phyloP scores from a whole-genome alignment of 352 stramenopile species.

The Phytopythium litorale region DNA sequence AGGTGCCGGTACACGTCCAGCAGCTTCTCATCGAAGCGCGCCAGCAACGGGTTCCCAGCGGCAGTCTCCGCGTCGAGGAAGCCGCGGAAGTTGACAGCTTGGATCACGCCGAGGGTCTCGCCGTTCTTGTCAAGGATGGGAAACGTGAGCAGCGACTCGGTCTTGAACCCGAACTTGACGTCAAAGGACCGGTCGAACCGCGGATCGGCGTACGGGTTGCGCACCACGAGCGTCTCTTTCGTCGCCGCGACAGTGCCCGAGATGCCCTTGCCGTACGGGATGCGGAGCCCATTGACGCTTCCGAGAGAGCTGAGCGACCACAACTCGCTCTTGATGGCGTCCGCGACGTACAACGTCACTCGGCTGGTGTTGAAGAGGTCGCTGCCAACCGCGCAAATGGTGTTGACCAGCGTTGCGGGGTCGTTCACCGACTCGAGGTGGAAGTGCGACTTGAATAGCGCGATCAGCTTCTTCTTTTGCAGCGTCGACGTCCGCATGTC shows the following conservation, averaged over 20 bases:
- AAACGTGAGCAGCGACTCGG: constrained; percentile 68
- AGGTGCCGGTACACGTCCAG: constrained; percentile 60
- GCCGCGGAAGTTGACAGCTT: constrained; percentile 53
- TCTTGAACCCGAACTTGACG: constrained; percentile 80
- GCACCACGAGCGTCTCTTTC: constrained; percentile 54
- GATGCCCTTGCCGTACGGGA: constrained; percentile 75
- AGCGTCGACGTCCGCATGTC: constrained; percentile 52
- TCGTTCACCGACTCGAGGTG: constrained; percentile 67
- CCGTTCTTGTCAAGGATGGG: constrained; percentile 64
- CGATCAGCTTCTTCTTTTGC: constrained; percentile 68
- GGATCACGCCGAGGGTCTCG: constrained; percentile 62
- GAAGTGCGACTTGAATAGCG: constrained; percentile 60
- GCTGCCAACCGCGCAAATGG: constrained; percentile 68
- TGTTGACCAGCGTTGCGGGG: constrained; percentile 60
- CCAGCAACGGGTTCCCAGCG: constrained; percentile 35
- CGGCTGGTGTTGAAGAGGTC: constrained; percentile 66
- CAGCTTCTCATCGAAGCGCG: constrained; percentile 56
- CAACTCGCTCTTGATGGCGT: constrained; percentile 71
- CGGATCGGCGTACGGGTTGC: constrained; percentile 69
- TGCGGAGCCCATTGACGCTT: constrained; percentile 68
- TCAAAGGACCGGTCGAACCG: constrained; percentile 83
- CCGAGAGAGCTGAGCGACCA: constrained; percentile 70
- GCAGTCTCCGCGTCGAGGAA: constrained; percentile 32
- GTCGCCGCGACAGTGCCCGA: constrained; percentile 59
- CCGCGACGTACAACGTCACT: constrained; percentile 70